A percentile compares a stretch with the other conserved stretches of the same genome.
phyloP scores from a whole-genome alignment of 1,139 yeast species.

The Magnusiomyces ingens region DNA sequence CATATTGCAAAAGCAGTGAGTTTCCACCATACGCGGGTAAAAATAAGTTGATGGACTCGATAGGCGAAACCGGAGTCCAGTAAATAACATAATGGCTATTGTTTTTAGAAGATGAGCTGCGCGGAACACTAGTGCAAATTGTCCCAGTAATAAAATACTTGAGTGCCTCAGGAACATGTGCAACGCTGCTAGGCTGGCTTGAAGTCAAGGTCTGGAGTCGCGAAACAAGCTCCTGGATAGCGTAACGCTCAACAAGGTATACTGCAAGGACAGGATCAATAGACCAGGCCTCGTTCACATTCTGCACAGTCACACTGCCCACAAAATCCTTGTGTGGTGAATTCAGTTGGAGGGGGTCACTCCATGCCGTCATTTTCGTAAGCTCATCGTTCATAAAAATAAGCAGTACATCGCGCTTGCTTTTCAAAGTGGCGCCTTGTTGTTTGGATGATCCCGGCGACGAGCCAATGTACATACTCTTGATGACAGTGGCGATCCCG shows the following conservation, averaged over 20 bases:
- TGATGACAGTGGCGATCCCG: constrained; percentile 20
- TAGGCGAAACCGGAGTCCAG: constrained; percentile 76
- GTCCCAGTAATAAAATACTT: constrained; percentile 32
- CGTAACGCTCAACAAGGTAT: constrained; percentile 57
- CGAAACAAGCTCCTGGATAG: constrained; percentile 32
- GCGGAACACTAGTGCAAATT: constrained; percentile 7
- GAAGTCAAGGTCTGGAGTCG: constrained; percentile 44
- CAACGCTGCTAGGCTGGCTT: constrained; percentile 55
- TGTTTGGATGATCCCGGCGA: constrained; percentile 4
- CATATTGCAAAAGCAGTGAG: constrained; percentile 70
- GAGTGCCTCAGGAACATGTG: constrained; percentile 58
- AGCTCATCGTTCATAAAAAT: constrained; percentile 73
- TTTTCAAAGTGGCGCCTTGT: not conserved
- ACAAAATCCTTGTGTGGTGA: constrained; percentile 24
- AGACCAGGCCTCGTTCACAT: constrained; percentile 49
- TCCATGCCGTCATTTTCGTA: constrained; percentile 67
- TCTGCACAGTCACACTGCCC: constrained; percentile 21
- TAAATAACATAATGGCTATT: constrained; percentile 42
- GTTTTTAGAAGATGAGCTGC: not conserved
- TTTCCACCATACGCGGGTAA: constrained; percentile 66
- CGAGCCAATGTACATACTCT: constrained; percentile 14
- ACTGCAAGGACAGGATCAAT: constrained; percentile 72
- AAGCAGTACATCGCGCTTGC: constrained; percentile 46
- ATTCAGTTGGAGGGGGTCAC: constrained; percentile 53
- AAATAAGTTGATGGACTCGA: constrained; percentile 79